These are phyloP conservation scores for Pichia heedii DNA, from an alignment of 805 yeast species.

Conservation along the genomic window DNA sequence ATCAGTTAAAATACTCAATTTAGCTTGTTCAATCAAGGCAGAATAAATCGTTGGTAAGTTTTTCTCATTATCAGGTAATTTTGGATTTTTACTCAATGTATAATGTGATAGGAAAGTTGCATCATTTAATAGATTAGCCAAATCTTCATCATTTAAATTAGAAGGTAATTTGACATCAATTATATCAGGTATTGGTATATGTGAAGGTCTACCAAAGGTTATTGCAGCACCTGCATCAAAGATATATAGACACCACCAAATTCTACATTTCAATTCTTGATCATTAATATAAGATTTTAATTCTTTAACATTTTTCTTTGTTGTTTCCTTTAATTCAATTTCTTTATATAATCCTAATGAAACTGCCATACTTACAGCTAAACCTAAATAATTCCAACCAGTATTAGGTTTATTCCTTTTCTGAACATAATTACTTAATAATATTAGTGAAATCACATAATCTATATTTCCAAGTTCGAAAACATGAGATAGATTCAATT, in stretches of 20 bases:
- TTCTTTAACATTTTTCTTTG: constrained; percentile 9
- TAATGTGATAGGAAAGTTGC: constrained; percentile 8
- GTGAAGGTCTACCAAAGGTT: constrained; percentile 57
- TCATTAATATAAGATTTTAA: constrained; percentile 31
- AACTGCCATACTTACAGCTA: constrained; percentile 58
- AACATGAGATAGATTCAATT: constrained; percentile 33
- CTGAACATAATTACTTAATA: constrained; percentile 53
- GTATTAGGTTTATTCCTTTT: constrained; percentile 59
- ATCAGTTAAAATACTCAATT: constrained; percentile 39
- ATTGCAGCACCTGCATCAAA: constrained; percentile 58
- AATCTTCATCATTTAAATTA: constrained; percentile 39
- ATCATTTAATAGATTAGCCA: constrained; percentile 22
- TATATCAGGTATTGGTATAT: constrained; percentile 37
- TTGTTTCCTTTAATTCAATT: constrained; percentile 19
- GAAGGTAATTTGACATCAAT: constrained; percentile 43
- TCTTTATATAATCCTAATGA: constrained; percentile 56
- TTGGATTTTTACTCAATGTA: constrained; percentile 6
- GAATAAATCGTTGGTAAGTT: constrained; percentile 47
- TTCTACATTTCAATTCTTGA: constrained; percentile 47
- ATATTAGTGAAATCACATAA: constrained; percentile 42
- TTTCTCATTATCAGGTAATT: constrained; percentile 18
- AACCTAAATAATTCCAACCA: constrained; percentile 59
- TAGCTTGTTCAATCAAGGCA: constrained; percentile 47
- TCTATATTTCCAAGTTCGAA: constrained; percentile 53
- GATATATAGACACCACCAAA: constrained; percentile 62